Conservation (phyloP, 1,284 basidiomycete genomes). For the Athelia sp. region DNA sequence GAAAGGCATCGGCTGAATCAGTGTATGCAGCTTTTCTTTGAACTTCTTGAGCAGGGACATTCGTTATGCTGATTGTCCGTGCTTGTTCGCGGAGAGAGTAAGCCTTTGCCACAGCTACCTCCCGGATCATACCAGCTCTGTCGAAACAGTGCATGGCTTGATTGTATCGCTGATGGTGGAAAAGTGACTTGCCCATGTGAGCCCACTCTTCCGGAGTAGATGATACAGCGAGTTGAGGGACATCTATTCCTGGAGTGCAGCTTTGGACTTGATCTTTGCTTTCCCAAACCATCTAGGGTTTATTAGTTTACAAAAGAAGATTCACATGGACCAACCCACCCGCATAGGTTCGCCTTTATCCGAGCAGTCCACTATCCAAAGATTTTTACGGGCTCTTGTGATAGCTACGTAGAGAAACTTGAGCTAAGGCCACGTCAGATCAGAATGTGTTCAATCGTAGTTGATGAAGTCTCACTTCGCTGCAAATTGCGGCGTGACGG, state of each 20-base stretch:
- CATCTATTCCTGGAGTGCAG: slow-evolving; percentile 35
- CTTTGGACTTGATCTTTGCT: slow-evolving; percentile 36
- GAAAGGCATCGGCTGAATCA: slow-evolving; percentile 45
- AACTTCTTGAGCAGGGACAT: slow-evolving; percentile 19
- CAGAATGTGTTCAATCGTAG: not conserved
- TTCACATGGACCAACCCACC: slow-evolving; percentile 26
- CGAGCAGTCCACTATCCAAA: slow-evolving; percentile 65
- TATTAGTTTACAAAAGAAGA: not conserved
- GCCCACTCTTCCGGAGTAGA: slow-evolving; percentile 54
- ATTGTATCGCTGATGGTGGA: slow-evolving; percentile 47
- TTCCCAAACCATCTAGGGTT: slow-evolving; percentile 43
- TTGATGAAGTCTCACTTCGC: slow-evolving; percentile 37
- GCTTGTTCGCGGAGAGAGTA: slow-evolving; percentile 38
- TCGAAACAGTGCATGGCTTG: slow-evolving; percentile 63
- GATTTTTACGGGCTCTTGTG: slow-evolving; percentile 60
- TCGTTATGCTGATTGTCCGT: slow-evolving; percentile 16
- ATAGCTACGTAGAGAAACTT: slow-evolving; percentile 69
- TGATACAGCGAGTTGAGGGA: slow-evolving; percentile 43
- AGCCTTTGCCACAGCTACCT: slow-evolving; percentile 42
- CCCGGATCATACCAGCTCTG: slow-evolving; percentile 39
- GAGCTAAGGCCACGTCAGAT: slow-evolving; percentile 34
- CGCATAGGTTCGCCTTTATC: slow-evolving; percentile 52
- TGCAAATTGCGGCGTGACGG: slow-evolving; percentile 54
- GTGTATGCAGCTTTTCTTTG: slow-evolving; percentile 28
- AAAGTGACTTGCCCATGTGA: slow-evolving; percentile 43